Evolutionary conservation across 768 basidiomycete species (phyloP).

Genomic region (Xanthoconium stramineum): DNA sequence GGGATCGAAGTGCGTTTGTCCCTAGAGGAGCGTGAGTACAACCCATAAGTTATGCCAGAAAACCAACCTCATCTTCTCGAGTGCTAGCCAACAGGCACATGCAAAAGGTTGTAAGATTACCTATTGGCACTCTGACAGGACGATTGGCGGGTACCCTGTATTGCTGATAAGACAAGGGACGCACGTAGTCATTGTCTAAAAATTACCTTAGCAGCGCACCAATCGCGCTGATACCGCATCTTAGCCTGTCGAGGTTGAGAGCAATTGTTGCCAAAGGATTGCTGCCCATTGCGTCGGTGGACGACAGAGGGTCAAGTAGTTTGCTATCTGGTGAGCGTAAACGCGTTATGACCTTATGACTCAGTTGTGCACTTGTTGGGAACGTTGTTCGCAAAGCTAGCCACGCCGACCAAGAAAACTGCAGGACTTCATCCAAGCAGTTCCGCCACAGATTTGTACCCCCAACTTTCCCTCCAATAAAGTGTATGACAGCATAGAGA

Average conservation of each 20-base stretch:
- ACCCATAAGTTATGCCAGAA: background rate
- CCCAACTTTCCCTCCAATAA: conserved; percentile 78
- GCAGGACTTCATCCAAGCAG: conserved; percentile 65
- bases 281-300: conserved; percentile 23
- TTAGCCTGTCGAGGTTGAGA: conserved; percentile 59
- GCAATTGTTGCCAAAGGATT: conserved; percentile 52
- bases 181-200: background rate
- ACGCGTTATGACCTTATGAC: conserved; percentile 2
- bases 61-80: conserved; percentile 42
- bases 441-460: conserved; percentile 72
- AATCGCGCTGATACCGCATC: conserved; percentile 50
- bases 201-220: conserved; percentile 53
- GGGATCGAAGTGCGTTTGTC: conserved; percentile 48
- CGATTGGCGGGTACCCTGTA: conserved; percentile 53
- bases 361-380: conserved; percentile 34
- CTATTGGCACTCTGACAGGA: conserved; percentile 69
- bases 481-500: conserved; percentile 61
- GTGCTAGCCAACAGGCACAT: conserved; percentile 48
- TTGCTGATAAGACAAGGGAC: background rate
- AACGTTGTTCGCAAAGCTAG: conserved; percentile 59
- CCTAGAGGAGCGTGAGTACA: conserved; percentile 34
- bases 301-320: conserved; percentile 6
- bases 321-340: conserved; percentile 10
- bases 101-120: conserved; percentile 52
- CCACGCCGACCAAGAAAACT: conserved; percentile 65